Base-by-base conservation (phyloP, 1,284 basidiomycete species). In the Porodaedalea pini region DNA sequence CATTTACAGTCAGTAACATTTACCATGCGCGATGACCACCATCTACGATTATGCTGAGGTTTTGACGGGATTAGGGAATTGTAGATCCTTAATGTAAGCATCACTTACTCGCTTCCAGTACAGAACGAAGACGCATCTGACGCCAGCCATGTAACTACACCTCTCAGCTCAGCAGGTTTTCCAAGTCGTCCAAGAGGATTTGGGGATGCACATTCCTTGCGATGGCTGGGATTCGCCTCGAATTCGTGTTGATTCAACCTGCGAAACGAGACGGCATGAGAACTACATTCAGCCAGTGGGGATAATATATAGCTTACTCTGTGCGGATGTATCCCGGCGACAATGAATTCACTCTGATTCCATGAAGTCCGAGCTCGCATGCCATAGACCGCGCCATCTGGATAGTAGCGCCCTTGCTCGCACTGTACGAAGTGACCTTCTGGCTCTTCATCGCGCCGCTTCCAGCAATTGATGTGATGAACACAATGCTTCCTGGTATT, bases 391-490 rank as follows among this genome's bases (percentile, higher is more conserved):
- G 69, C 32, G 69, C 72, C 67, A 77, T 71, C 65, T 76, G 75
- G 17, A 73, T 61, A 1, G 76, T 70, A 27, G 73, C 75, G 19
- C 71, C 67, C 66, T 77, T 77, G 61, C 68, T 70, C 23, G 72
- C 67, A 62, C 75, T 75, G 65, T 75, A 73, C 31, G 72, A 11
- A 5, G 44, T 27, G 21, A 11, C 44, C 13, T 11, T 11, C 6
- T 5, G 4, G 3, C 44, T 21, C 44, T 27, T 4, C 11, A 93
- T 92, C 53, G 90, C 89, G 63, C 93, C 84, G 51, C 83, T 85
- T 11, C 90, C 92, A 44, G 86, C 89, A 88, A 94, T 92, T 59
- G 88, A 91, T 23, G 88, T 91, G 64, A 94, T 85, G 62, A 92
- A 72, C 62, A 92, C 80, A 62, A 94, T 91, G 64, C 89, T 92